Base-by-base conservation (phyloP, 2,329 filamentous ascomycete species). In the Tolypocladium endophyticum region DNA sequence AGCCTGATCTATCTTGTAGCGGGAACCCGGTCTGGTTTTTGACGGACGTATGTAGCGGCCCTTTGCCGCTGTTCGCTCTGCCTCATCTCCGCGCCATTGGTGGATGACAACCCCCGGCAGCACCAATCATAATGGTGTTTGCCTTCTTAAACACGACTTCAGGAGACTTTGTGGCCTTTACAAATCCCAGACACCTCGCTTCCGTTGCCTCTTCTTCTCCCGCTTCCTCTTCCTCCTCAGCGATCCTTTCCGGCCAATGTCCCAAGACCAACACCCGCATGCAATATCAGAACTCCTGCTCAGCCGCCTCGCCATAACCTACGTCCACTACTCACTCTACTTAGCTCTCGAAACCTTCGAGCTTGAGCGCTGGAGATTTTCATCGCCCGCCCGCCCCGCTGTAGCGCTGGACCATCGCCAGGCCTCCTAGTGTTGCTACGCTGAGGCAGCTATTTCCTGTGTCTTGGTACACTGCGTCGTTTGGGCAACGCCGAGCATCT, bases 11-110 rank as follows among this genome's bases (percentile, higher is more conserved):
- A 33, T 57, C 56, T 57, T 43, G 25, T 56, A 56, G 58, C 58
- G 25, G 53, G 41, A 59, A 56, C 53, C 58, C 30, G 58, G 58
- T 36, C 41, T 41, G 41, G 39, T 39, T 61, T 65, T 68, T 8
- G 30, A 59, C 52, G 58, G 47, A 57, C 63, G 63, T 18, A 54
- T 65, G 66, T 68, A 61, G 64, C 69, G 66, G 62, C 64, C 67
- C 63, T 64, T 69, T 70, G 68, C 69, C 69, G 66, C 70, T 66
- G 65, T 65, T 63, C 64, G 61, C 67, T 70, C 66, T 71, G 68
- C 70, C 69, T 73, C 70, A 69, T 69, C 69, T 68, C 66, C 65
- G 67, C 65, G n/a, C 64, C 63, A 72, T 73, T 74, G 72, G 72
- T 69, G 65, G 63, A 66, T 60, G 63, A 64, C 54, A 62, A 63